phyloP scores from a whole-genome alignment of 2,329 filamentous ascomycete species.

The Aspergillus awamori region DNA sequence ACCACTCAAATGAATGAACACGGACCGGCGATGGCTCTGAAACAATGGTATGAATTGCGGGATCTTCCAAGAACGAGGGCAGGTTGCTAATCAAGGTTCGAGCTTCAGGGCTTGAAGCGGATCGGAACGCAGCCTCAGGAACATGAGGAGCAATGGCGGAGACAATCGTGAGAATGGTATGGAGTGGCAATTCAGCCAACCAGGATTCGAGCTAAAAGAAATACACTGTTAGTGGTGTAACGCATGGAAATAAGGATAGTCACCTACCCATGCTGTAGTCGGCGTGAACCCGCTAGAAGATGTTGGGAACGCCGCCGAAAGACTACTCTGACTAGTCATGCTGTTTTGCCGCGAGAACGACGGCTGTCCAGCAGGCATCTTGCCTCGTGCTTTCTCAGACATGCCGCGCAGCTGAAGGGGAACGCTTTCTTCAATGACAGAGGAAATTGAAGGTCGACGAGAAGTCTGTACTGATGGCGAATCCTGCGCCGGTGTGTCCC shows the following conservation, averaged over 20 bases:
- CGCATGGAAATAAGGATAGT: not conserved
- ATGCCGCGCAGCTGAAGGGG: constrained; percentile 84
- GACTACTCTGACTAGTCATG: constrained; percentile 73
- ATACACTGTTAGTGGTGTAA: constrained; percentile 21
- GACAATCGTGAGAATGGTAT: constrained; percentile 80
- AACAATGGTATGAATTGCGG: constrained; percentile 68
- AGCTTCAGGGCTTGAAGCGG: constrained; percentile 42
- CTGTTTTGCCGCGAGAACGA: constrained; percentile 90
- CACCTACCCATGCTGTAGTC: constrained; percentile 69
- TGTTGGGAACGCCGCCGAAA: constrained; percentile 61
- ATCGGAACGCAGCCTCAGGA: constrained; percentile 52
- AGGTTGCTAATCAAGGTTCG: constrained; percentile 48
- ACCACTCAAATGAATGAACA: constrained; percentile 94
- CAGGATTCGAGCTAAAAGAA: constrained; percentile 75
- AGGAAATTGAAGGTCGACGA: constrained; percentile 69
- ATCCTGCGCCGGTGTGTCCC: constrained; percentile 62
- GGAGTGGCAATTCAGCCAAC: constrained; percentile 87
- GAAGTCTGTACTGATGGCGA: constrained; percentile 59
- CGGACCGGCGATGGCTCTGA: constrained; percentile 70
- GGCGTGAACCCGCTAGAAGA: constrained; percentile 68
- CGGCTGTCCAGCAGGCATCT: constrained; percentile 83
- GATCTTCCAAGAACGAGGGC: constrained; percentile 48
- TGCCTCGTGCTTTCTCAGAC: constrained; percentile 96
- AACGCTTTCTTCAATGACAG: constrained; percentile 73
- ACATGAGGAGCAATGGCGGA: constrained; percentile 57